Evolutionary conservation across 2,329 filamentous ascomycete species (phyloP), one percentile per base, ranked within the genome.

Genomic region (Fusarium keratoplasticum): DNA sequence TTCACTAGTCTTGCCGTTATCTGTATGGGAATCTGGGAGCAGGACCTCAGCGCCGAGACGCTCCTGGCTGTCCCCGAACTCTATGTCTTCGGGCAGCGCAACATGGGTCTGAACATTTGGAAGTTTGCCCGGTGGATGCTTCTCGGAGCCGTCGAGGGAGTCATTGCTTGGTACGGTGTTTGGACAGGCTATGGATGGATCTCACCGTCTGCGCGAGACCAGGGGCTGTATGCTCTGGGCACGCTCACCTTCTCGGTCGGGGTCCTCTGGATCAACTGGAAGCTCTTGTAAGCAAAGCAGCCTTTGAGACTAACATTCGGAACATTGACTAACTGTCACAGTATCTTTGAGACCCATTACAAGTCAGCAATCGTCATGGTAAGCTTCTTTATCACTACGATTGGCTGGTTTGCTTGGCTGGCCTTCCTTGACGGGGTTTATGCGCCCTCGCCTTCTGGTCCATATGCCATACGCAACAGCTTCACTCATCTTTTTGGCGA

Each of bases 1-100:
- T 98, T 98, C 82, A 98, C 96, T 0, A 96, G 94, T 67, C 86
- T 98, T 3, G 92, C 93, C 47, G 94, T 96, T 27, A 97, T 98
- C 72, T 93, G 97, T 77, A 89, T 97, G 73, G 96, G 95, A 13
- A 92, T 98, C 20, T 97, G 96, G 84, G 95, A 98, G 80, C 95
- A 98, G 81, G 96, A 98, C 79, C 87, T 98, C 4, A 86, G 89
- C 5, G 93, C 95, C 0, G 91, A 94, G 35, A 98, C 96, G 0
- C 87, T 98, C 3, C 87, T 98, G n/a, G 96, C 96, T 0, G 92
- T 98, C 0, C 96, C 96, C 0, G 96, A 98, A 81, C 88, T 98
- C 2, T 98, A 98, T 82, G 90, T 91, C 13, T 94, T 93, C 72
- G 95, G 95, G 6, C 95, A 96, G 83, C 89, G 89, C 22, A 89